Evolutionary conservation across 2,329 filamentous ascomycete genomes (phyloP), one percentile per base, ranked within the genome.

Genomic region (Chaetomiaceae sp.): DNA sequence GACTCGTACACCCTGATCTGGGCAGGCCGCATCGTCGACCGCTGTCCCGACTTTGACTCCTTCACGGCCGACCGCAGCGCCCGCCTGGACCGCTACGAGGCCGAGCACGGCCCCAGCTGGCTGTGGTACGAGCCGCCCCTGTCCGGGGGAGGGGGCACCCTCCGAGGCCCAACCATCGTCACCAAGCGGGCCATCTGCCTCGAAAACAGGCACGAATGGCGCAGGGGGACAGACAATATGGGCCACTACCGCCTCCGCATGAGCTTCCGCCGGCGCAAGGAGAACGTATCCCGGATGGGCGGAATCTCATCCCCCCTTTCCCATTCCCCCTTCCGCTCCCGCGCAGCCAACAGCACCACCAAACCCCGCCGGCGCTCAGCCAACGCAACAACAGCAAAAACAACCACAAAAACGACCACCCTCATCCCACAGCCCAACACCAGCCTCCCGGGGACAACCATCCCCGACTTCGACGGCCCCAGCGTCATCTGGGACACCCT

Each of bases 71-170:
- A 75, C 60, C 69, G 75, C 53, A 51, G 55, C 11, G 66, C 66
- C 15, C 68, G 72, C 22, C 66, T 77, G 11, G 70, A 73, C 52
- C 64, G 62, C 2, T 77, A 76, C 51, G 61, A 45, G 33, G 62
- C 58, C 4, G 39, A 57, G 11, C 55, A 73, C 56, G 74, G 74
- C 2, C 60, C 65, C 1, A 73, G 72, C 8, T 76, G 72, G 70
- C 66, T 77, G 12, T 78, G 74, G 74, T 72, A 72, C 49, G 74
- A 77, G 54, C 68, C 71, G 3, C 74, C 75, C 0, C 63, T 77
- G 2, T 58, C 66, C 20, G 62, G 63, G 12, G 38, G 57, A 17
- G 52, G 63, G 20, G 62, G 64, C 11, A 42, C 55, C 22, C 45
- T 43, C 15, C 59, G 25, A 2, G 58, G 46, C 1, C 48, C 58